Percentiles rank a stretch among this genome's conserved stretches.
Conservation (phyloP, 495 filamentous ascomycete species). For the Haplographium delicatum region DNA sequence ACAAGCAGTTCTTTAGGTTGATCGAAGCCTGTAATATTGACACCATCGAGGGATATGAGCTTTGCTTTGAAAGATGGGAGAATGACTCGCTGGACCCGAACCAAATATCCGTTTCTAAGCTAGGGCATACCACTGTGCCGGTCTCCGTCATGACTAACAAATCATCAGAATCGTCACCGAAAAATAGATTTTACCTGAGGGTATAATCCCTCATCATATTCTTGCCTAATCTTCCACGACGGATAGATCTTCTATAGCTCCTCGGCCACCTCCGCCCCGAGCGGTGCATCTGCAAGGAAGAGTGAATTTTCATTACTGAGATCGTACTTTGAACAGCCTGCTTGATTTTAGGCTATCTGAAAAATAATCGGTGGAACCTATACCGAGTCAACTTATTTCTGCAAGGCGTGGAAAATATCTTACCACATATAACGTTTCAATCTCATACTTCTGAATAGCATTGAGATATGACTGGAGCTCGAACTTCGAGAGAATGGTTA, state of each 20-base stretch:
- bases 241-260: conserved; percentile 63
- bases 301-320: conserved; percentile 60
- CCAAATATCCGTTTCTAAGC: conserved; percentile 60
- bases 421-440: conserved; percentile 57
- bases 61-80: conserved; percentile 62
- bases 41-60: conserved; percentile 65
- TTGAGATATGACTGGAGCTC: conserved; percentile 61
- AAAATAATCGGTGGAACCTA: conserved; percentile 82
- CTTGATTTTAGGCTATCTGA: conserved; percentile 63
- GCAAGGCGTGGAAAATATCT: conserved; percentile 29
- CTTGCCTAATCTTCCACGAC: conserved; percentile 64
- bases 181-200: not conserved
- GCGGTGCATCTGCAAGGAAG: conserved; percentile 79
- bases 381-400: not conserved
- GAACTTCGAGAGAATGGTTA: conserved; percentile 84
- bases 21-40: conserved; percentile 70
- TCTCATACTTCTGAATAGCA: conserved; percentile 68
- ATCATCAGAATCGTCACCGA: not conserved
- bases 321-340: conserved; percentile 63
- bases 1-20: conserved; percentile 77
- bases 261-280: conserved; percentile 71
- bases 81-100: conserved; percentile 71
- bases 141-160: conserved; percentile 71
- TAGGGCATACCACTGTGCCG: conserved; percentile 64
- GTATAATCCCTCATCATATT: conserved; percentile 66